Percentiles rank a stretch among this genome's conserved stretches.
These are phyloP conservation scores for Bathelium albidoporum DNA, from an alignment of 495 filamentous ascomycete genomes.

Conservation along the genomic window DNA sequence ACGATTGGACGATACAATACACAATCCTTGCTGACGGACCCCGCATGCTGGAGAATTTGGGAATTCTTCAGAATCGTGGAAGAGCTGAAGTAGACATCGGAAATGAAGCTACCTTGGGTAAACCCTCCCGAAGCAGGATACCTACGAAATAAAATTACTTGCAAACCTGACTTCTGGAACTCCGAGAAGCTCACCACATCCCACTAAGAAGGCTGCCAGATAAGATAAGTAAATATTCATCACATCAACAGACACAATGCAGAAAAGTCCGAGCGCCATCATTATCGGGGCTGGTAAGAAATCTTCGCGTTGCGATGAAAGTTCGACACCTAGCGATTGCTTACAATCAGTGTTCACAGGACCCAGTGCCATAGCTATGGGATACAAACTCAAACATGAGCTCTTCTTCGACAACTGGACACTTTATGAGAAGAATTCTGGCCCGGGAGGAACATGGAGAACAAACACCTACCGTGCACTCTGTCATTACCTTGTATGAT, in stretches of 20 bases:
- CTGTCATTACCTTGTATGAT: background rate
- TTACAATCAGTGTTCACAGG: background rate
- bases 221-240: background rate
- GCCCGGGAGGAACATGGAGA: constrained; percentile 25
- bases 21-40: background rate
- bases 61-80: background rate
- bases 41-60: background rate
- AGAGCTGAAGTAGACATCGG: background rate
- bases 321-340: background rate
- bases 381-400: constrained; percentile 21
- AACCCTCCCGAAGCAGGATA: too few relatives aligned
- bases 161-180: too few relatives aligned
- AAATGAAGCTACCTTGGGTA: background rate
- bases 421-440: constrained; percentile 23
- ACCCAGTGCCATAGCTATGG: constrained; percentile 24
- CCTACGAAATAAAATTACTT: too few relatives aligned
- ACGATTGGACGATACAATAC: background rate
- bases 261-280: constrained; percentile 5
- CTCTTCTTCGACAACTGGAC: constrained; percentile 24
- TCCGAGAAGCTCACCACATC: background rate
- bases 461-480: constrained; percentile 23
- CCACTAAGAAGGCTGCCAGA: background rate
- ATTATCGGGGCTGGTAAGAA: constrained; percentile 9
- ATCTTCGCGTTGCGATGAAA: background rate
- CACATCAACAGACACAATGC: background rate